Percentiles rank a stretch among this genome's conserved stretches.
Conservation (phyloP, 768 basidiomycete genomes). For the Hericium coralloides region DNA sequence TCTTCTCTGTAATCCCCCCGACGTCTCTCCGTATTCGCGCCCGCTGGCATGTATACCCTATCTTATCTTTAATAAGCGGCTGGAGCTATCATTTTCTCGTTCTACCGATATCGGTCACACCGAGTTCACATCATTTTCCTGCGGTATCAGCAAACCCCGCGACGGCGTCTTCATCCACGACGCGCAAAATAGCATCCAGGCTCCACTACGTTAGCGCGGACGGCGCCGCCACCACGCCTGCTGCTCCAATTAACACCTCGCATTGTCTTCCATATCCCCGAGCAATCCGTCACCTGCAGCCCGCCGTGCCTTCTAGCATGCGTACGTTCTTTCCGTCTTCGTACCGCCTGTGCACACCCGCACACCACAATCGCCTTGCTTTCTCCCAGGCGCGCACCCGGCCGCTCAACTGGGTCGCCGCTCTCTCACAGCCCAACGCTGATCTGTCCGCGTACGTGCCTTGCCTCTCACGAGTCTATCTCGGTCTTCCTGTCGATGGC, state of each 20-base stretch:
- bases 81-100: too few species aligned
- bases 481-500: background rate
- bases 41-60: background rate
- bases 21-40: slow-evolving; percentile 1
- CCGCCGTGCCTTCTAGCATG: background rate
- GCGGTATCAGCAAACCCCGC: background rate
- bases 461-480: background rate
- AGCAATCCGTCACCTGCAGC: background rate
- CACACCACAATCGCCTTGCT: background rate
- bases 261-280: background rate
- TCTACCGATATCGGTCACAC: too few species aligned
- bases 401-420: background rate
- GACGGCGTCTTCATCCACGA: background rate
- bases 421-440: background rate
- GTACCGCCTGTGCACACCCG: background rate
- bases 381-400: background rate
- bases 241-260: background rate
- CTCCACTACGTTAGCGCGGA: background rate
- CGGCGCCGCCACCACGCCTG: background rate
- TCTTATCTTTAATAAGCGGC: background rate
- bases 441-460: background rate
- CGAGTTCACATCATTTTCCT: background rate
- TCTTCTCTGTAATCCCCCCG: background rate
- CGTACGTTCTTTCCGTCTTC: background rate
- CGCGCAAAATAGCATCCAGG: background rate